Evolutionary conservation across 1,284 basidiomycete genomes (phyloP), one percentile per base, ranked within the genome.

Genomic region (Marasmius tenuissimus): DNA sequence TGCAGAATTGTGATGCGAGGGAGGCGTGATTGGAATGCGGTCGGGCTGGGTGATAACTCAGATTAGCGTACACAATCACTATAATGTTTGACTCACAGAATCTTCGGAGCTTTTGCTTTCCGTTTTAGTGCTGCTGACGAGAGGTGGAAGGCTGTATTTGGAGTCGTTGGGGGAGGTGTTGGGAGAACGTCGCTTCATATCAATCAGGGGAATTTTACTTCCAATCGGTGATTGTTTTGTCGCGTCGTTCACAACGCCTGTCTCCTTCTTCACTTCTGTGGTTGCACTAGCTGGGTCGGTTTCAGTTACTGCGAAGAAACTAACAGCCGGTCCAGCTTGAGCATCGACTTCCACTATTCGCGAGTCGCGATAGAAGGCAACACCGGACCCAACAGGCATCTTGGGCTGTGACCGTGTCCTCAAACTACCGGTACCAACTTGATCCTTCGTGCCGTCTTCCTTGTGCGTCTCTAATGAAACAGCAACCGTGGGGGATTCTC

Each of bases 251-350:
- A 6, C 40, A 20, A 20, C 20, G 12, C 38, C 11, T 10, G 18
- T 16, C 34, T 58, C 52, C 20, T 59, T 48, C 47, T 61, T 51
- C 27, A 48, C 56, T 37, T 54, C 59, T 14, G 52, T 37, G n/a
- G 18, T 9, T 11, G 53, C 10, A 6, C 16, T 42, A 18, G 53
- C 22, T 34, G 35, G 4, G 35, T 60, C 39, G 71, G 64, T 57
- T 78, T 93, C 92, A 69, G 90, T 93, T 57, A 77, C 82, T 45
- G 93, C 89, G 57, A 86, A 90, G 74, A 94, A 93, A 64, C 83
- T 85, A 61, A 89, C 86, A 12, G 76, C 66, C 18, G 78, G 69
- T 58, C 78, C 80, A 7, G 75, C 67, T 63, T 83, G 77, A 58
- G 78, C 75, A 61, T 75, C 76, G 45, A 79, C 76, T 20, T 73